phyloP scores from a whole-genome alignment of 805 yeast genomes.

The Yamadazyma phyllophila region DNA sequence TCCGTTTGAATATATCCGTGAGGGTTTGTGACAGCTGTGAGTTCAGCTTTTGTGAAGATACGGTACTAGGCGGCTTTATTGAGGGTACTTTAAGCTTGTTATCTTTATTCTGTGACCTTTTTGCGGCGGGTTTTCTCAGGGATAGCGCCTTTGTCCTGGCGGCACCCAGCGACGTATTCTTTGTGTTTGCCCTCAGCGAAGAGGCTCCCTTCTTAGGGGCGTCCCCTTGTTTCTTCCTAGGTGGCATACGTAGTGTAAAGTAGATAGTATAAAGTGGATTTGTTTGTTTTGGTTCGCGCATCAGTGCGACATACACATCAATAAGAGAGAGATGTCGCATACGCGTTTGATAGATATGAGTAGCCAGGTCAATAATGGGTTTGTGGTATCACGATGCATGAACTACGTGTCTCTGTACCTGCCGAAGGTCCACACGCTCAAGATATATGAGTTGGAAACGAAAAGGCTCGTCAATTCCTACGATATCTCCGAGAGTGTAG shows the following conservation, averaged over 20 bases:
- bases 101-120: too few relatives aligned
- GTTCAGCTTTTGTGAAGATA: neutral
- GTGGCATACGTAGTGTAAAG: neutral
- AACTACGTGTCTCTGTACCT: slow-evolving; percentile 4
- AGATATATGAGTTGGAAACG: slow-evolving; percentile 3
- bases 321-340: too few relatives aligned
- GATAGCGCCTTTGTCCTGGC: too few relatives aligned
- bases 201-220: too few relatives aligned
- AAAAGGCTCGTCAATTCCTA: slow-evolving; percentile 6
- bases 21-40: slow-evolving; percentile 1
- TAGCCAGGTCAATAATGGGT: neutral
- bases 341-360: too few relatives aligned
- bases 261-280: neutral
- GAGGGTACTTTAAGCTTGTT: too few relatives aligned
- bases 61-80: too few relatives aligned
- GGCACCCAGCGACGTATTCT: too few relatives aligned
- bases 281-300: slow-evolving; percentile 3
- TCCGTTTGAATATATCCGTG: slow-evolving; percentile 10
- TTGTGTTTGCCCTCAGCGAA: too few relatives aligned
- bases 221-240: too few relatives aligned
- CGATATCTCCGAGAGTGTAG: slow-evolving; percentile 7
- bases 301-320: neutral
- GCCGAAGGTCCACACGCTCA: slow-evolving; percentile 6
- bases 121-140: too few relatives aligned
- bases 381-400: slow-evolving; percentile 3